These are phyloP conservation scores for Wallacemonas collosoma DNA, from an alignment of 208 protist species.

Conservation along the genomic window DNA sequence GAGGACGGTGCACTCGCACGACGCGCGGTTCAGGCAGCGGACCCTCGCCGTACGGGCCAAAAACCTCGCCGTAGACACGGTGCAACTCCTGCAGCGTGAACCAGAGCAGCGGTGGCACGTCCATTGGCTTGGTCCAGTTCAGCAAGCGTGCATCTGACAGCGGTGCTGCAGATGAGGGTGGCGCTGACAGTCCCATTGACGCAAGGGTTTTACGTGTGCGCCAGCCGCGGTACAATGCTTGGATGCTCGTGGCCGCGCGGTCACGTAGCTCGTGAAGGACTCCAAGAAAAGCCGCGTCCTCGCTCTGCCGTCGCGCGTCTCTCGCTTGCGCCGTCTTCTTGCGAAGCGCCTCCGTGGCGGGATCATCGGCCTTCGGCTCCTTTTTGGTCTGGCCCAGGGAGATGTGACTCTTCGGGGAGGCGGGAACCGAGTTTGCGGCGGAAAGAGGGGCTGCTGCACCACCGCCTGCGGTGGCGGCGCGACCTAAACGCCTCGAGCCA, in stretches of 20 bases:
- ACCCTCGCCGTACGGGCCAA: constrained; percentile 52
- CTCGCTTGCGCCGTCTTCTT: constrained; percentile 22
- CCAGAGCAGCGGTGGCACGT: constrained; percentile 37
- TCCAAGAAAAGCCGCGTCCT: constrained; percentile 72
- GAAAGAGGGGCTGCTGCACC: neutral
- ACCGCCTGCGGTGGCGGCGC: neutral
- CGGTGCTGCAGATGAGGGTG: too few species aligned
- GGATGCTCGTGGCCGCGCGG: constrained; percentile 64
- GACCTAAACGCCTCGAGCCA: constrained; percentile 3
- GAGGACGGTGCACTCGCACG: constrained; percentile 28
- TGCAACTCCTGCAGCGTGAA: constrained; percentile 26
- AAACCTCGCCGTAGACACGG: constrained; percentile 48
- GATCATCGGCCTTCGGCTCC: neutral
- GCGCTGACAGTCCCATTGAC: too few species aligned
- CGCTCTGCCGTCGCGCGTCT: constrained; percentile 43
- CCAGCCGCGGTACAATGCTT: constrained; percentile 59
- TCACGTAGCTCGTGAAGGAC: constrained; percentile 47
- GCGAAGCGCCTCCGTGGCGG: neutral
- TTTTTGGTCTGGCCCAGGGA: neutral
- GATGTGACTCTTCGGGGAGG: neutral
- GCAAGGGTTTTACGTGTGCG: constrained; percentile 7
- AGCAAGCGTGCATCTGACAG: neutral
- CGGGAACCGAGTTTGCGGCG: neutral
- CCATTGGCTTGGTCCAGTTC: constrained; percentile 4
- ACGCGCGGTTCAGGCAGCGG: constrained; percentile 25